Conservation (phyloP, 1,284 basidiomycete genomes). For the Anthracocystis walkeri region DNA sequence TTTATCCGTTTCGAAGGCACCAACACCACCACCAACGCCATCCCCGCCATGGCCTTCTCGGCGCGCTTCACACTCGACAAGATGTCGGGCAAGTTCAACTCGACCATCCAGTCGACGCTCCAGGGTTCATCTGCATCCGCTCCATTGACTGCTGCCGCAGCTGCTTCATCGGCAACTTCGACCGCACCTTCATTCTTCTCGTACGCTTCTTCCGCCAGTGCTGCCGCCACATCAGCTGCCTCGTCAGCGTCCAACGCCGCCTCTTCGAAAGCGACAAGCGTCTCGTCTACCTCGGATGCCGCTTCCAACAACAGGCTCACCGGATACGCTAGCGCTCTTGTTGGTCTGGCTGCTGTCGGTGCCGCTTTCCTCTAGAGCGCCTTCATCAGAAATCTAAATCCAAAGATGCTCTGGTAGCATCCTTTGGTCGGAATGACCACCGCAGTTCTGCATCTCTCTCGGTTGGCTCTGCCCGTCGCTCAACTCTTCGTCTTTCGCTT, state of each 20-base stretch:
- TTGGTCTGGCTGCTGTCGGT: constrained; percentile 46
- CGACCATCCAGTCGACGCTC: constrained; percentile 45
- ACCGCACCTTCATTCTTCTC: constrained; percentile 16
- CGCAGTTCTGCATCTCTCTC: not conserved
- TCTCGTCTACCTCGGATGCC: constrained; percentile 33
- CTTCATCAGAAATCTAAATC: not conserved
- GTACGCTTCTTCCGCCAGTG: constrained; percentile 73
- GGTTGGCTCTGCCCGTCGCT: not conserved
- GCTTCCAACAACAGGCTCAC: constrained; percentile 21
- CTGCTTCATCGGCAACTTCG: constrained; percentile 16
- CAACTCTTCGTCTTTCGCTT: constrained; percentile 27
- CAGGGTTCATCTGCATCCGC: constrained; percentile 28
- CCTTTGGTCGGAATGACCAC: not conserved
- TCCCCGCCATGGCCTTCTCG: constrained; percentile 61
- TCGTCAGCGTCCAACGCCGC: constrained; percentile 69
- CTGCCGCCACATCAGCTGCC: constrained; percentile 81
- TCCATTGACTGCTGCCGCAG: constrained; percentile 22
- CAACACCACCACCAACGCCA: constrained; percentile 39
- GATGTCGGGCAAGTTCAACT: constrained; percentile 61
- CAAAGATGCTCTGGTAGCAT: constrained; percentile 29
- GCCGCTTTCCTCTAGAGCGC: constrained; percentile 35
- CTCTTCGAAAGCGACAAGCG: constrained; percentile 16
- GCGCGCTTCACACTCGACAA: constrained; percentile 57
- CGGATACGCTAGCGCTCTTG: constrained; percentile 31
- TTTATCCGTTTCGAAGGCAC: constrained; percentile 64